These are phyloP conservation scores for Ganoderma leucocontextum DNA, from an alignment of 1,284 basidiomycete genomes.

Conservation along the genomic window DNA sequence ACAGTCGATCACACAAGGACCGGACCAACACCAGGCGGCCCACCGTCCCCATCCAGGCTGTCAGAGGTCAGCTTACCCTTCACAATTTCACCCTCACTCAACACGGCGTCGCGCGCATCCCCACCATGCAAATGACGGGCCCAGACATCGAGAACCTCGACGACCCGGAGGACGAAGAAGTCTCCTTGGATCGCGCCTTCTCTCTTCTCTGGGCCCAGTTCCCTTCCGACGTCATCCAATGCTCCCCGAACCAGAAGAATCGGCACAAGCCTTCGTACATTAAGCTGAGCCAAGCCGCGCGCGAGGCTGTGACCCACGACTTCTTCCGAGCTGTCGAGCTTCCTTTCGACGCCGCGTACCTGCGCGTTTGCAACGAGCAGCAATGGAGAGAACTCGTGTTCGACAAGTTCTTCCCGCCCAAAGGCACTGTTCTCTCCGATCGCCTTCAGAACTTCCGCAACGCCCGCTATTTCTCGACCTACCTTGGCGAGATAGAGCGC, in stretches of 20 bases:
- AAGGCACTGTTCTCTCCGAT: background rate
- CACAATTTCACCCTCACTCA: background rate
- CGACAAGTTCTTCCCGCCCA: slow-evolving; percentile 1
- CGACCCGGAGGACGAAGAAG: background rate
- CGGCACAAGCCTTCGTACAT: background rate
- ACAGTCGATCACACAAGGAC: background rate
- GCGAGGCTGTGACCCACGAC: background rate
- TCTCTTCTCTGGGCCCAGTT: background rate
- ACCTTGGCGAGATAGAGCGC: background rate
- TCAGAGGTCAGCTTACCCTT: background rate
- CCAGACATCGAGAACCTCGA: background rate
- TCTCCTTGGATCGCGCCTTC: background rate
- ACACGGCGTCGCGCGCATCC: background rate
- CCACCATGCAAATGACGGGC: background rate
- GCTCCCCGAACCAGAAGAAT: background rate
- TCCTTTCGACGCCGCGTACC: background rate
- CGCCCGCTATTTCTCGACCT: background rate
- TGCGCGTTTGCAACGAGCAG: background rate
- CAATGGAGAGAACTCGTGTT: background rate
- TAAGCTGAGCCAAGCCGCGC: background rate
- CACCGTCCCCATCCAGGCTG: background rate
- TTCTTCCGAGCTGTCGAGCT: background rate
- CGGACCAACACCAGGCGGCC: background rate
- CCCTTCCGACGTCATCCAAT: background rate
- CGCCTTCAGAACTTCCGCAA: background rate